A percentile compares a stretch with the other conserved stretches of the same genome.
Evolutionary conservation across 2,329 filamentous ascomycete species (phyloP).

Genomic region (Xylariomycetidae sp.): DNA sequence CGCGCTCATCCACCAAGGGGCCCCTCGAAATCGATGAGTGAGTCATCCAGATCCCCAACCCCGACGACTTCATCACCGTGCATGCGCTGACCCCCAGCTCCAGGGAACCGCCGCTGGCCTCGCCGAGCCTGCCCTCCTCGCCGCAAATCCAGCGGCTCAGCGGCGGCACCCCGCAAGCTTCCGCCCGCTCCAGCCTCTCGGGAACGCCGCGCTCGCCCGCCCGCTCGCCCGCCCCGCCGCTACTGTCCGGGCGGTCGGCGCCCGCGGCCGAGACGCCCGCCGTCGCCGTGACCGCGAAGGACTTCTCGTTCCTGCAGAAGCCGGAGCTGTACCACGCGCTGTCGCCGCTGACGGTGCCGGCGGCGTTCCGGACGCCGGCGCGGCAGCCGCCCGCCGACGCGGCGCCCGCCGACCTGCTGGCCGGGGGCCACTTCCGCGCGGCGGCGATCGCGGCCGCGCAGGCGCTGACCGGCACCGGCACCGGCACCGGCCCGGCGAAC

Average conservation of each 20-base stretch:
- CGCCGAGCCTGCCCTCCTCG: slow-evolving; percentile 12
- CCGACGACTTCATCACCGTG: slow-evolving; percentile 3
- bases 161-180: slow-evolving; percentile 12
- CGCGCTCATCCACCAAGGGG: slow-evolving; percentile 67
- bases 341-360: slow-evolving; percentile 53
- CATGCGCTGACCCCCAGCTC: neutral
- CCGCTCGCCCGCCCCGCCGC: slow-evolving; percentile 12
- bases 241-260: slow-evolving; percentile 1
- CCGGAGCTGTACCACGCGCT: slow-evolving; percentile 80
- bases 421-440: slow-evolving; percentile 70
- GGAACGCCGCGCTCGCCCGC: slow-evolving; percentile 13
- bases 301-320: slow-evolving; percentile 75
- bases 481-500: slow-evolving; percentile 28
- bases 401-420: slow-evolving; percentile 61
- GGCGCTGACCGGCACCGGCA: slow-evolving; percentile 46
- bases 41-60: slow-evolving; percentile 32
- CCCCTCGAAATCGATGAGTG: slow-evolving; percentile 74
- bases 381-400: slow-evolving; percentile 58
- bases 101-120: slow-evolving; percentile 1
- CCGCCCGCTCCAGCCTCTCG: slow-evolving; percentile 19
- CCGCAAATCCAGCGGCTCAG: slow-evolving; percentile 23
- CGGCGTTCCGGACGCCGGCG: slow-evolving; percentile 63
- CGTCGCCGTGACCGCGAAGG: slow-evolving; percentile 43
- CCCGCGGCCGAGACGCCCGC: slow-evolving; percentile 9
- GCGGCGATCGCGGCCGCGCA: slow-evolving; percentile 65